Evolutionary conservation across 768 basidiomycete species (phyloP).

Genomic region (Tricholoma bakamatsutake): DNA sequence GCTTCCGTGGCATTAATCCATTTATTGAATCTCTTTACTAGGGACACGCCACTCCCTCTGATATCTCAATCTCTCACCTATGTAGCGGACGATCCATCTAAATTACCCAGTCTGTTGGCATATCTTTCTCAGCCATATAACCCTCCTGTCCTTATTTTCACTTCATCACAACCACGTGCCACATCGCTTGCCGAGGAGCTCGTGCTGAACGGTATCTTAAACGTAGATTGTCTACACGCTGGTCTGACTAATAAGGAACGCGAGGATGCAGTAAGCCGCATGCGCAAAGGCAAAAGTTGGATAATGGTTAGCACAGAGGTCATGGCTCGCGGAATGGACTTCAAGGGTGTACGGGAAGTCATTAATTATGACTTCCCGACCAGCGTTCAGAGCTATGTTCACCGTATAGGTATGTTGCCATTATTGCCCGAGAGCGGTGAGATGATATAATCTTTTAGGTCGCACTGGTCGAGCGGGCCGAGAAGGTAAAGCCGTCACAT

Average conservation of each 20-base stretch:
- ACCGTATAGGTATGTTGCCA: constrained; percentile 71
- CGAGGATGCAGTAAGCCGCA: constrained; percentile 76
- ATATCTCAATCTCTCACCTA: constrained; percentile 87
- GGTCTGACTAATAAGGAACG: constrained; percentile 85
- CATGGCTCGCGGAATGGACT: constrained; percentile 98
- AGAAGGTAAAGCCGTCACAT: constrained; percentile 90
- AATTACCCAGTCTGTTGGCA: constrained; percentile 80
- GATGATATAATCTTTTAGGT: constrained; percentile 35
- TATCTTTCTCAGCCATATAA: constrained; percentile 80
- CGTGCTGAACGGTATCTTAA: constrained; percentile 66
- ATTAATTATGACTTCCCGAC: constrained; percentile 98
- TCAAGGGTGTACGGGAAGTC: constrained; percentile 89
- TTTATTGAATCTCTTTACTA: constrained; percentile 23
- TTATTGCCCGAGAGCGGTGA: neutral
- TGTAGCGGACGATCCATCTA: constrained; percentile 91
- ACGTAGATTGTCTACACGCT: constrained; percentile 89
- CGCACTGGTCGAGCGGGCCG: constrained; percentile 93
- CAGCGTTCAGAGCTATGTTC: constrained; percentile 92
- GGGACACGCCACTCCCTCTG: constrained; percentile 91
- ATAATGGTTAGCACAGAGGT: constrained; percentile 95
- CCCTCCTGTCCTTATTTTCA: constrained; percentile 89
- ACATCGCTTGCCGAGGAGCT: constrained; percentile 78
- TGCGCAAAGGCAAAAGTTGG: constrained; percentile 91
- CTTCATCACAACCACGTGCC: constrained; percentile 83
- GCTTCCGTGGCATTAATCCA: neutral